Percentiles rank a stretch among this genome's conserved stretches.
Evolutionary conservation across 2,329 filamentous ascomycete genomes (phyloP).

Genomic region (Alternaria sp.): DNA sequence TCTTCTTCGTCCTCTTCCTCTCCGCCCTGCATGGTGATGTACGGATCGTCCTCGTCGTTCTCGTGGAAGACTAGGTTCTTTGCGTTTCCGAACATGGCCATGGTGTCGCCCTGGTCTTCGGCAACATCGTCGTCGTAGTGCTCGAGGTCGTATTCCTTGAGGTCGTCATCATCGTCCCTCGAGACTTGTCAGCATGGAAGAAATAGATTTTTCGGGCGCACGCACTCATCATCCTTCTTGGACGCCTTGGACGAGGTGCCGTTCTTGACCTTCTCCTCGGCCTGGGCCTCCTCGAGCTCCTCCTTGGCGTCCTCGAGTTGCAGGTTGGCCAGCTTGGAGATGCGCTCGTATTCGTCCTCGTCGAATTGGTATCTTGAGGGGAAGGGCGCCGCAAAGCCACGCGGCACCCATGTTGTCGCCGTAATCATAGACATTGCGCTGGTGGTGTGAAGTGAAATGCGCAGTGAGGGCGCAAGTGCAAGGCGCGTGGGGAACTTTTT

Average conservation of each 20-base stretch:
- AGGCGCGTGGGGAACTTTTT: slow-evolving; percentile 22
- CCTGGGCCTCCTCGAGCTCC: slow-evolving; percentile 69
- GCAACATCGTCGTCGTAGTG: slow-evolving; percentile 89
- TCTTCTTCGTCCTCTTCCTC: slow-evolving; percentile 83
- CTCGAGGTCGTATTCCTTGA: slow-evolving; percentile 96
- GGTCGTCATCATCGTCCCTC: slow-evolving; percentile 73
- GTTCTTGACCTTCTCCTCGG: slow-evolving; percentile 51
- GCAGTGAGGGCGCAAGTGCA: slow-evolving; percentile 19
- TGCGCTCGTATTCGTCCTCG: slow-evolving; percentile 61
- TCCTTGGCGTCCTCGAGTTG: slow-evolving; percentile 93
- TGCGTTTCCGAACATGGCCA: slow-evolving; percentile 95
- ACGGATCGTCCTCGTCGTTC: slow-evolving; percentile 93
- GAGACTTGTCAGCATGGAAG: slow-evolving; percentile 18
- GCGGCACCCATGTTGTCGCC: slow-evolving; percentile 62
- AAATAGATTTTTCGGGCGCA: background rate
- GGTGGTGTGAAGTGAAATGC: slow-evolving; percentile 7
- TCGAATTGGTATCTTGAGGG: slow-evolving; percentile 60
- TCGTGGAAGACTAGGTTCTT: slow-evolving; percentile 94
- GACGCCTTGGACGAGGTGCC: slow-evolving; percentile 25
- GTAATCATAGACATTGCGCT: slow-evolving; percentile 64
- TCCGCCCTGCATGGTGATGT: slow-evolving; percentile 83
- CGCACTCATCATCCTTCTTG: slow-evolving; percentile 38
- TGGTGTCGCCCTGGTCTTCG: slow-evolving; percentile 74
- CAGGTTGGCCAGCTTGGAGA: slow-evolving; percentile 60
- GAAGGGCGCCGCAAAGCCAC: slow-evolving; percentile 59